These are phyloP conservation scores for Magnolia kwangsiensis DNA, from an alignment of 164 flowering plant species.

Conservation along the genomic window DNA sequence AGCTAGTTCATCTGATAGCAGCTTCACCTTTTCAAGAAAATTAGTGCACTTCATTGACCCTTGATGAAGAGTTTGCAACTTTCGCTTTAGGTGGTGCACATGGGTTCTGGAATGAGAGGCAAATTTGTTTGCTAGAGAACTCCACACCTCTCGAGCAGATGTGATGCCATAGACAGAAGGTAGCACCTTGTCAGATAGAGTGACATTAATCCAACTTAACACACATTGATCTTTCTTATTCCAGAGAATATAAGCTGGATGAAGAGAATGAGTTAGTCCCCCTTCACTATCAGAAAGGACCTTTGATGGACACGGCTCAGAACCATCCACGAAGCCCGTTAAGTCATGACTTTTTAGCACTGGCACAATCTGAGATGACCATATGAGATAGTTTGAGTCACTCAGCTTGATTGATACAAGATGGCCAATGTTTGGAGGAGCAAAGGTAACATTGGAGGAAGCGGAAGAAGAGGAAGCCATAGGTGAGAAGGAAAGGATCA, in stretches of 20 bases:
- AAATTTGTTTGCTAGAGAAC: background rate
- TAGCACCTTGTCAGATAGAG: background rate
- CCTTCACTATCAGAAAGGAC: background rate
- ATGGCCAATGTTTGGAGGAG: no score
- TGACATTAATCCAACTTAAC: background rate
- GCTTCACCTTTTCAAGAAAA: no score
- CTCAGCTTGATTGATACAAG: no score
- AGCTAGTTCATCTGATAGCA: no score
- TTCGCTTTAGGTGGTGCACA: background rate
- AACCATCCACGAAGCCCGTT: no score
- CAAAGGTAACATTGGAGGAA: no score
- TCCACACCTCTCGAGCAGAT: background rate
- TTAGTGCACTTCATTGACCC: no score
- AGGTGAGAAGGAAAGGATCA: no score
- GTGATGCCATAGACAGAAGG: background rate
- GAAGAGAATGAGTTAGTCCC: background rate
- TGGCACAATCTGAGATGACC: no score
- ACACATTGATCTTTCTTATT: slow-evolving; percentile 1
- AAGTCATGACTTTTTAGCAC: no score
- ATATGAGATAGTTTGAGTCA: no score
- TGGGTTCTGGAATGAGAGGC: background rate
- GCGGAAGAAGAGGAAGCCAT: no score
- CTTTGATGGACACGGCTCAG: background rate
- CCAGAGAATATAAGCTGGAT: background rate
- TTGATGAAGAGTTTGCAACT: background rate